Base-by-base conservation (phyloP, 2,329 filamentous ascomycete genomes). In the Colletotrichum viniferum region DNA sequence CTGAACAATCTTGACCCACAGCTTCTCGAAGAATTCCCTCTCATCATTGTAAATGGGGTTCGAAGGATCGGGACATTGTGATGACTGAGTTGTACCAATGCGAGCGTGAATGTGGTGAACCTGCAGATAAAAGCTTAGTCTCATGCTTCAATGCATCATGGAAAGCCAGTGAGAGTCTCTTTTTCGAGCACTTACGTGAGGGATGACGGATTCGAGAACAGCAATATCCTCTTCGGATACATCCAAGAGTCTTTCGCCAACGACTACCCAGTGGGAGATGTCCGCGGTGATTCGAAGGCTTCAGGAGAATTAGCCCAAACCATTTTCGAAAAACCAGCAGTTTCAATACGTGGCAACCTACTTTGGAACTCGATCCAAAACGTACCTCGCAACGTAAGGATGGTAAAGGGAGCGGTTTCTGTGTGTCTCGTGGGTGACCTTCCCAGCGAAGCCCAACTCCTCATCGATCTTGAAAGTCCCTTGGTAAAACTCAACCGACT, bases 31-130 rank as follows among this genome's bases (percentile, higher is more conserved):
- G 68, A 82, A 84, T 2, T 75, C 68, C 38, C 80, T 76, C 65
- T 84, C 83, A 2, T 78, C 65, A 6, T 76, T 73, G 34, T 82
- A 84, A 24, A 77, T 71, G 1, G 80, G 79, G 36, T 83, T 79
- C 3, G 80, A 78, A 4, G 83, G 83, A 5, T 85, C 82, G 1
- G 82, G 82, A 30, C 83, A 84, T 61, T 85, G 83, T 0, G 83
- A 84, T 1, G 83, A 80, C 34, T 84, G 83, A 3, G 83, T 83
- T 12, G 83, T 84, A 18, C 83, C 82, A 21, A 83, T 83, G 30
- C 83, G 78, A 2, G 83, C 78, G 66, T 84, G 83, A 26, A 84
- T 82, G 58, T 84, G 83, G 32, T 79, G 75, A 14, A 84, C 82
- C 82, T 84, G 14, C 21, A 28, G 12, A 21, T 10, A 4, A 21